These are phyloP conservation scores for Phytophthora nicotianae DNA, from an alignment of 352 stramenopile species.

Conservation along the genomic window DNA sequence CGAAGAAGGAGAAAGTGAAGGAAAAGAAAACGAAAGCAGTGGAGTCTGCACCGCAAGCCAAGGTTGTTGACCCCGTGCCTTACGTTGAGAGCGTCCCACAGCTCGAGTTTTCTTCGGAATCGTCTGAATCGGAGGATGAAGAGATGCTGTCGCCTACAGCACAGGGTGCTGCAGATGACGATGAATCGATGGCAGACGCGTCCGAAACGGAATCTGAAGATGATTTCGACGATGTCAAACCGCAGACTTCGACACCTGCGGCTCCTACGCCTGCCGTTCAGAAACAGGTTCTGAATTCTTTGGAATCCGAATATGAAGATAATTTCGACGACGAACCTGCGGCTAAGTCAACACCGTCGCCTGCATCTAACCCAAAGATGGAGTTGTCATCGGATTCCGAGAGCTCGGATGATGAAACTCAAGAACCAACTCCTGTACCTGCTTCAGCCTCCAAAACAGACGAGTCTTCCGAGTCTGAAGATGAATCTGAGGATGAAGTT, in stretches of 20 bases:
- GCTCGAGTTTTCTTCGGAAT: slow-evolving; percentile 53
- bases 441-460: slow-evolving; percentile 2
- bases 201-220: slow-evolving; percentile 33
- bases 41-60: slow-evolving; percentile 12
- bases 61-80: slow-evolving; percentile 9
- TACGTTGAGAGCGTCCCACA: slow-evolving; percentile 70
- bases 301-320: slow-evolving; percentile 16
- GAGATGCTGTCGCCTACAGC: slow-evolving; percentile 7
- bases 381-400: slow-evolving; percentile 29
- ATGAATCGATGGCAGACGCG: slow-evolving; percentile 17
- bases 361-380: slow-evolving; percentile 18
- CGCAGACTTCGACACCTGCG: background rate
- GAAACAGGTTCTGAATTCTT: slow-evolving; percentile 3
- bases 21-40: background rate
- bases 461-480: slow-evolving; percentile 12
- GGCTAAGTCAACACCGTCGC: background rate
- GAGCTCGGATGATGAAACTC: slow-evolving; percentile 28
- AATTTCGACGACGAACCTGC: slow-evolving; percentile 16
- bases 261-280: background rate
- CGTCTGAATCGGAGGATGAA: slow-evolving; percentile 39
- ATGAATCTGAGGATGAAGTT: slow-evolving; percentile 15
- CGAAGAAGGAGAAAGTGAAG: slow-evolving; percentile 19
- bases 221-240: slow-evolving; percentile 40
- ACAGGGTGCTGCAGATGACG: slow-evolving; percentile 7
- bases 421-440: slow-evolving; percentile 7